Base-by-base conservation (phyloP, 2,329 filamentous ascomycete genomes). In the Colletotrichum eremochloae region DNA sequence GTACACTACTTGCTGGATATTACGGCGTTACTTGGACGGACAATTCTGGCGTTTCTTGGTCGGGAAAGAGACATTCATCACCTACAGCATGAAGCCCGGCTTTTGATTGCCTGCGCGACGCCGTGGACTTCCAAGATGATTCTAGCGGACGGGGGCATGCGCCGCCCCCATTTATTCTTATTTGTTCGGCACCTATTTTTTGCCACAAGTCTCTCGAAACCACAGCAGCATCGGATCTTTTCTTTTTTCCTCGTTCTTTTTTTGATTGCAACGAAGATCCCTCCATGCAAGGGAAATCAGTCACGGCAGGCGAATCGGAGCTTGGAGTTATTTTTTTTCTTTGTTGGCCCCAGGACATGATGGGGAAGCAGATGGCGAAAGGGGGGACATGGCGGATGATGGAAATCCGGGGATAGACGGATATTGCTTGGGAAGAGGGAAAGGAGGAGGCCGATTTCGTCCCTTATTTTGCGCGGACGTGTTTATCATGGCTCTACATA, bases 1-100 rank as follows among this genome's bases (percentile, higher is more conserved):
- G 70, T 72, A 70, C 66, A 70, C 64, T 61, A 72, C 40, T 36
- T 65, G 53, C 57, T 61, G 66, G 55, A 52, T 46, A 58, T 11
- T 63, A 55, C 58, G 69, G 65, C 52, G 70, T 65, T 55, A 61
- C 29, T 38, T 72, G 70, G 48, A 56, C 24, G 29, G 46, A 53
- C 12, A 18, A 31, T 58, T 14, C 56, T 42, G 70, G 70, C 66
- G 70, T 72, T 69, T 31, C 18, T n/a, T 58, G 57, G 8, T 38
- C 48, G n/a, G 69, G 60, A 46, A n/a, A 11, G 33, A 42, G 12
- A 50, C 29, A 46, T n/a, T 40, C 9, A 64, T 61, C 33, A 52
- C 40, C 38, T 44, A 61, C 42, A 58, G 60, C 31, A 38, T 33
- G 38, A 68, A 68, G 15, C 40, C 63, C 7, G 40, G 40, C 44